phyloP scores from a whole-genome alignment of 2,329 filamentous ascomycete genomes.

The Decorospora gaudefroyi region DNA sequence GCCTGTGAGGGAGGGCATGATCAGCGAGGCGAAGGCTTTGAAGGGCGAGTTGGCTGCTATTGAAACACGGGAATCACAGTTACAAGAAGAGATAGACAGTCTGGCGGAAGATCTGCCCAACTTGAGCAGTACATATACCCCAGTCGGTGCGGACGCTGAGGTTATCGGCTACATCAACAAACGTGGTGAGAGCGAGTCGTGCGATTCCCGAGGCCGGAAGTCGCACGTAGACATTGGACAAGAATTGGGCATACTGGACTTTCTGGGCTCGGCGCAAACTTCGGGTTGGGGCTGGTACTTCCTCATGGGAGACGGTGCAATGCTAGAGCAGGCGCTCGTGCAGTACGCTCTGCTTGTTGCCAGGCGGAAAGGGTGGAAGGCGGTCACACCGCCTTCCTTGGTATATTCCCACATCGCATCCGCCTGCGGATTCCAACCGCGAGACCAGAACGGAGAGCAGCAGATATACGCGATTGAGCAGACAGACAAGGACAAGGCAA shows the following conservation, averaged over 20 bases:
- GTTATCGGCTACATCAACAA: constrained; percentile 81
- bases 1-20: constrained; percentile 55
- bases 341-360: constrained; percentile 81
- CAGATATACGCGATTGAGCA: constrained; percentile 85
- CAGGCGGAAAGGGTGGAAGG: constrained; percentile 73
- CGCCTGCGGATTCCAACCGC: constrained; percentile 91
- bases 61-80: constrained; percentile 63
- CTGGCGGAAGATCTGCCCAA: constrained; percentile 84
- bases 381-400: constrained; percentile 82
- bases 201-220: constrained; percentile 58
- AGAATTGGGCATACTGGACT: constrained; percentile 88
- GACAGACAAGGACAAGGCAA: constrained; percentile 61
- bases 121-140: constrained; percentile 76
- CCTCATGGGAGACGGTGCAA: constrained; percentile 84
- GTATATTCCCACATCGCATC: constrained; percentile 90
- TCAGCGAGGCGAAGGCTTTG: constrained; percentile 66
- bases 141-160: constrained; percentile 66
- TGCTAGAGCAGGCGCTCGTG: constrained; percentile 92
- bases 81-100: constrained; percentile 68
- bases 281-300: constrained; percentile 99
- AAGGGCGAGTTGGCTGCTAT: constrained; percentile 66
- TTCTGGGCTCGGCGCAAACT: constrained; percentile 76
- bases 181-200: constrained; percentile 54
- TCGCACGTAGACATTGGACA: constrained; percentile 87
- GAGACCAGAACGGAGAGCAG: constrained; percentile 87